These are phyloP conservation scores for Backusella tarrabulga DNA, from an alignment of 192 early-diverging fungal genomes.

Conservation along the genomic window DNA sequence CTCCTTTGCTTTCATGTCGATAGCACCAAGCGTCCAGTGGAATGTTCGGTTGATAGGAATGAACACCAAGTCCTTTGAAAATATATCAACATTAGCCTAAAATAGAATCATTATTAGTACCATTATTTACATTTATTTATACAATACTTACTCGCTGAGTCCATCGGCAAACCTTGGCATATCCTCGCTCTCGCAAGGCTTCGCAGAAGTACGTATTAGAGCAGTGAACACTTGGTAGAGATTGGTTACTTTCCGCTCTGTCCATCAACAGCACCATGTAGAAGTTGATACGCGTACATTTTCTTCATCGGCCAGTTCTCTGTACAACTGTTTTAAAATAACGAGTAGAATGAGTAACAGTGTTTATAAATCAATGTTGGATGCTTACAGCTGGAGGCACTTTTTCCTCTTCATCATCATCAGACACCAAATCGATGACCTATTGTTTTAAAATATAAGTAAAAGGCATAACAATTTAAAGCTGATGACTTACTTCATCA, in stretches of 20 bases:
- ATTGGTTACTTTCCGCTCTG: slow-evolving; percentile 45
- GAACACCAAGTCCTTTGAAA: slow-evolving; percentile 74
- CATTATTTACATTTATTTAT: too few species aligned
- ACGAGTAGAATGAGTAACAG: too few species aligned
- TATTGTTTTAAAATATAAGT: too few species aligned
- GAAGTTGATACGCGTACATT: slow-evolving; percentile 58
- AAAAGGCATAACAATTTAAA: too few species aligned
- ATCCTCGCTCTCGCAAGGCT: slow-evolving; percentile 67
- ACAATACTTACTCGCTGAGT: slow-evolving; percentile 54
- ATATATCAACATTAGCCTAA: slow-evolving; percentile 52
- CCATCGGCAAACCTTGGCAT: slow-evolving; percentile 75
- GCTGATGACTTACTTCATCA: too few species aligned
- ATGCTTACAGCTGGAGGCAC: too few species aligned
- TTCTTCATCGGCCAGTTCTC: neutral
- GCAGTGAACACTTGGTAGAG: slow-evolving; percentile 68
- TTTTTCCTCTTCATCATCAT: too few species aligned
- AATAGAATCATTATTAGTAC: neutral
- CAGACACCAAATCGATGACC: too few species aligned
- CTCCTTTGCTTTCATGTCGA: slow-evolving; percentile 51
- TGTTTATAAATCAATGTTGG: too few species aligned
- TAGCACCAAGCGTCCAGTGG: slow-evolving; percentile 43
- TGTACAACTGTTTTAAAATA: too few species aligned
- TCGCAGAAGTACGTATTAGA: slow-evolving; percentile 94
- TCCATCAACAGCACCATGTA: slow-evolving; percentile 78
- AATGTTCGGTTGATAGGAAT: slow-evolving; percentile 77